Evolutionary conservation across 2,329 filamentous ascomycete species (phyloP), one percentile per base, ranked within the genome.

Genomic region (Canariomyces notabilis): DNA sequence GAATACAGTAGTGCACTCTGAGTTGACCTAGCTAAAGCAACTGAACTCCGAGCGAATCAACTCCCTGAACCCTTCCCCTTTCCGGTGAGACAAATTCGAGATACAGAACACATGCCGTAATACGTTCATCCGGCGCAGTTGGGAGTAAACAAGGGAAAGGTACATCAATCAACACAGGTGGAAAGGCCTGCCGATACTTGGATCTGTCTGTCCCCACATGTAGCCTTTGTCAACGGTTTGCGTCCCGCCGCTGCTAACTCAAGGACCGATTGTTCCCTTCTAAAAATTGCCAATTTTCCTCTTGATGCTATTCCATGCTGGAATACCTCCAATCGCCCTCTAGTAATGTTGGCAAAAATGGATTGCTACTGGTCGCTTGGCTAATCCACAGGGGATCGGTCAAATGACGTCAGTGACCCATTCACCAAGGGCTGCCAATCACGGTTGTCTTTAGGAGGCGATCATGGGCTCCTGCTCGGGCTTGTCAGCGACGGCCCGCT

Each of bases 381-480:
- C 41, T 38, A 3, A 19, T 6, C 22, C 34, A 5, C 9, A 37
- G 29, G 14, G 22, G 18, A n/a, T 32, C 20, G 29, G 29, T 11
- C 5, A 12, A 39, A 11, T 29, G 26, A 29, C 26, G 26, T 20
- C 37, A 15, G 7, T 29, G 14, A 12, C 3, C 26, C 4, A 11
- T 12, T 12, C 3, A 9, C 8, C 4, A 9, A 29, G 7, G 26
- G 4, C 26, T 4, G 26, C 9, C 3, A 12, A 29, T 12, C 26
- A 8, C 26, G 9, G 26, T 9, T 29, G 8, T 11, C n/a, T 29
- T 58, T 66, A 67, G 50, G 61, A 54, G 36, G 55, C 43, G 48
- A 62, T 55, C 49, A 67, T 45, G 26, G 64, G 65, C 59, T 66
- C 62, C 49, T 63, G 34, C 44, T 52, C 59, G 9, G 46, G 41